phyloP scores from a whole-genome alignment of 1,284 basidiomycete species.

The Sporisorium scitamineum region DNA sequence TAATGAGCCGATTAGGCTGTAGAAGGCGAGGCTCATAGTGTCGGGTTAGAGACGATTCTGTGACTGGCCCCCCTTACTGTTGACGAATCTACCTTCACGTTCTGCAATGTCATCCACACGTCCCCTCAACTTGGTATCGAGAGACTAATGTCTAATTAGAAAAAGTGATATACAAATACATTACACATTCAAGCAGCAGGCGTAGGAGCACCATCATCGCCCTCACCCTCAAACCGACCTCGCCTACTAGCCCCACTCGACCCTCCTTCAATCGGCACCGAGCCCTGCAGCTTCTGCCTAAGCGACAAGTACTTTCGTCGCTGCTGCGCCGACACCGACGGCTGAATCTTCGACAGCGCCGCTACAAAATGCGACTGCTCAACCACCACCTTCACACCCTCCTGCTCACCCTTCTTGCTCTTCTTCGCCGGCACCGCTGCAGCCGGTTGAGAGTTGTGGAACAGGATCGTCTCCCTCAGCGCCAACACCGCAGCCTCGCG shows the following conservation, averaged over 20 bases:
- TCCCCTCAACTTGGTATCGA: background rate
- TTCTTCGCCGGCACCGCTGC: slow-evolving; percentile 1
- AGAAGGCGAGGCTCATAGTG: background rate
- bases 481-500: slow-evolving; percentile 85
- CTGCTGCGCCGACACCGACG: slow-evolving; percentile 86
- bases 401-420: slow-evolving; percentile 13
- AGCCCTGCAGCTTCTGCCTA: slow-evolving; percentile 42
- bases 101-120: background rate
- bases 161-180: slow-evolving; percentile 22
- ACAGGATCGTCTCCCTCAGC: slow-evolving; percentile 73
- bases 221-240: slow-evolving; percentile 15
- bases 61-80: no score
- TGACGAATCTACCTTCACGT: background rate
- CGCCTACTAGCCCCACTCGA: slow-evolving; percentile 7
- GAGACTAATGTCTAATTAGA: background rate
- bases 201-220: slow-evolving; percentile 13
- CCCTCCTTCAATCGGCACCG: slow-evolving; percentile 32
- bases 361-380: slow-evolving; percentile 77
- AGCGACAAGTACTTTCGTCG: slow-evolving; percentile 77
- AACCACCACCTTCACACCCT: slow-evolving; percentile 53
- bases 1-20: slow-evolving; percentile 23
- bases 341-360: slow-evolving; percentile 85
- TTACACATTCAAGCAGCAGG: slow-evolving; percentile 13
- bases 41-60: no score
- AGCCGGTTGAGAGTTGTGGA: slow-evolving; percentile 30